Evolutionary conservation across 805 yeast genomes (phyloP).

Genomic region (Vanderwaltozyma verrucispora): DNA sequence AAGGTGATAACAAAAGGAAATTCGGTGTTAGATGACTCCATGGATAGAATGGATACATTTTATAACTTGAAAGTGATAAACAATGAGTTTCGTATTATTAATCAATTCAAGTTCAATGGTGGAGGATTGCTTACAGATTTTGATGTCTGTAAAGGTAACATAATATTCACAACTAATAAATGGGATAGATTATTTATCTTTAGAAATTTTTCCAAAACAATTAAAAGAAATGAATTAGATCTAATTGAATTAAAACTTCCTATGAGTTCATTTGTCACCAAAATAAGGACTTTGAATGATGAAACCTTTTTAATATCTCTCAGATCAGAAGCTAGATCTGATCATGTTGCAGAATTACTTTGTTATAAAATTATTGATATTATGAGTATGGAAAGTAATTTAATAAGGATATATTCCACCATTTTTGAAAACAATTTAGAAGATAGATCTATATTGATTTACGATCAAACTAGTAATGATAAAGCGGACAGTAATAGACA

Average conservation of each 20-base stretch:
- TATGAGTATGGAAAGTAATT: not conserved
- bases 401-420: no score
- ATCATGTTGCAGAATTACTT: conserved; percentile 5
- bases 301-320: conserved; percentile 7
- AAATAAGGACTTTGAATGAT: conserved; percentile 5
- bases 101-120: conserved; percentile 5
- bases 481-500: no score
- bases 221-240: not conserved
- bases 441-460: not conserved
- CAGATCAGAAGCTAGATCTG: conserved; percentile 5
- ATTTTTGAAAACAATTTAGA: no score
- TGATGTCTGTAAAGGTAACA: conserved; percentile 8
- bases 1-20: not conserved
- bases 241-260: conserved; percentile 1
- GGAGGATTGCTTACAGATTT: conserved; percentile 8
- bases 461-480: not conserved
- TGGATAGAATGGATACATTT: no score
- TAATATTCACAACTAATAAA: conserved; percentile 6
- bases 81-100: conserved; percentile 1
- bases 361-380: not conserved
- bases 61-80: not conserved
- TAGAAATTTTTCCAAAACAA: conserved; percentile 4
- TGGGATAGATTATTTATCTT: conserved; percentile 6
- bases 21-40: not conserved
- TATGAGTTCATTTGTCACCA: conserved; percentile 2